Conservation (phyloP, 208 protist genomes). For the Blastocrithidia nonstop region DNA sequence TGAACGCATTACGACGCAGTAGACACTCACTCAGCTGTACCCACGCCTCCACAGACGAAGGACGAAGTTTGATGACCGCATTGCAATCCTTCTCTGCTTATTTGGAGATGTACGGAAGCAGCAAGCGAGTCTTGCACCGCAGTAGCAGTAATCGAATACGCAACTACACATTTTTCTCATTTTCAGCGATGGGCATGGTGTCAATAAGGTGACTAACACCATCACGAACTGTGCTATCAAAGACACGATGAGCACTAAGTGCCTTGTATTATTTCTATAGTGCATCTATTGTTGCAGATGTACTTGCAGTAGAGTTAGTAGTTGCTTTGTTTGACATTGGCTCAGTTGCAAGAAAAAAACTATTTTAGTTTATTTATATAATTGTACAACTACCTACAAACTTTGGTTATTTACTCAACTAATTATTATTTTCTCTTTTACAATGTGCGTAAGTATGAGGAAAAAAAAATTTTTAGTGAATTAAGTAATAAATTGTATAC, state of each 20-base stretch:
- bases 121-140: constrained; percentile 27
- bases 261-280: constrained; percentile 39
- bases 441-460: too few species aligned
- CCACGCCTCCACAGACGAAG: constrained; percentile 35
- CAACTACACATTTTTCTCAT: constrained; percentile 15
- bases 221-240: constrained; percentile 20
- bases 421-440: too few species aligned
- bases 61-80: constrained; percentile 48
- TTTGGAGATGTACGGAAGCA: constrained; percentile 54
- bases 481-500: too few species aligned
- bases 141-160: constrained; percentile 56
- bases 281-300: constrained; percentile 10
- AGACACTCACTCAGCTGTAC: constrained; percentile 64
- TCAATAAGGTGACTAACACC: constrained; percentile 34
- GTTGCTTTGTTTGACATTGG: too few species aligned
- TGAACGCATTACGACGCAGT: constrained; percentile 47
- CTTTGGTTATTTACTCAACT: too few species aligned
- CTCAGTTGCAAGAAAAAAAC: too few species aligned
- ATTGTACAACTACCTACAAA: too few species aligned
- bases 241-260: constrained; percentile 41
- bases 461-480: too few species aligned
- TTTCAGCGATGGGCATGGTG: constrained; percentile 23
- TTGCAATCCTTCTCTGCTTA: constrained; percentile 65
- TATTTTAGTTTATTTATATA: too few species aligned
- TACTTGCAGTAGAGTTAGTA: neutral